Evolutionary conservation across 805 yeast species (phyloP).

Genomic region (Candida manassasensis): DNA sequence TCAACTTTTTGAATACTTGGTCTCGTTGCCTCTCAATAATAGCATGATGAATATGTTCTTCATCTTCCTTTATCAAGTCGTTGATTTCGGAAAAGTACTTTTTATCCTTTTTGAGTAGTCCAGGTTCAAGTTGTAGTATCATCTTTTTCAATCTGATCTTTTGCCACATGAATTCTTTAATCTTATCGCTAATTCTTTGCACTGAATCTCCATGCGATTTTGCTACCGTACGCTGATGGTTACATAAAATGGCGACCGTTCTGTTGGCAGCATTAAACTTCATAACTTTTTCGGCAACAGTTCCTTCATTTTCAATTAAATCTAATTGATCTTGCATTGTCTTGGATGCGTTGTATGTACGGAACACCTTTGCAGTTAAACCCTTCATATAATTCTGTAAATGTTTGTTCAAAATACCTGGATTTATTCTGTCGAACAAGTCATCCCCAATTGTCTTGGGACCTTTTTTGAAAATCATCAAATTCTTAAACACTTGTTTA

Average conservation of each 20-base stretch:
- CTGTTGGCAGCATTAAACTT: constrained; percentile 92
- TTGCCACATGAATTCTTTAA: constrained; percentile 82
- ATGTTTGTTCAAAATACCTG: constrained; percentile 75
- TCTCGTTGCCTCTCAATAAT: constrained; percentile 64
- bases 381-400: constrained; percentile 90
- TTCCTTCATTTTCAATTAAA: constrained; percentile 77
- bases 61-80: constrained; percentile 62
- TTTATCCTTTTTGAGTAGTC: constrained; percentile 45
- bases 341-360: constrained; percentile 94
- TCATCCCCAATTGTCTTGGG: constrained; percentile 93
- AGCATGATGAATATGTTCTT: constrained; percentile 50
- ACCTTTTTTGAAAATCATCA: constrained; percentile 77
- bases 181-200: constrained; percentile 69
- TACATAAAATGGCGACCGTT: constrained; percentile 92
- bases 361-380: constrained; percentile 91
- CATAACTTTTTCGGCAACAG: constrained; percentile 82
- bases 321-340: constrained; percentile 96
- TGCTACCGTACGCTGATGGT: constrained; percentile 90
- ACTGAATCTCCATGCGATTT: constrained; percentile 81
- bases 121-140: constrained; percentile 61
- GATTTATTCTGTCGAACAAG: constrained; percentile 85
- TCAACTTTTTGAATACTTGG: constrained; percentile 58
- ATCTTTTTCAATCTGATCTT: constrained; percentile 68
- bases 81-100: constrained; percentile 64
- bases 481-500: constrained; percentile 83